A percentile compares a stretch with the other conserved stretches of the same genome.
These are phyloP conservation scores for Podaxis sp. DNA, from an alignment of 768 basidiomycete genomes.

Conservation along the genomic window DNA sequence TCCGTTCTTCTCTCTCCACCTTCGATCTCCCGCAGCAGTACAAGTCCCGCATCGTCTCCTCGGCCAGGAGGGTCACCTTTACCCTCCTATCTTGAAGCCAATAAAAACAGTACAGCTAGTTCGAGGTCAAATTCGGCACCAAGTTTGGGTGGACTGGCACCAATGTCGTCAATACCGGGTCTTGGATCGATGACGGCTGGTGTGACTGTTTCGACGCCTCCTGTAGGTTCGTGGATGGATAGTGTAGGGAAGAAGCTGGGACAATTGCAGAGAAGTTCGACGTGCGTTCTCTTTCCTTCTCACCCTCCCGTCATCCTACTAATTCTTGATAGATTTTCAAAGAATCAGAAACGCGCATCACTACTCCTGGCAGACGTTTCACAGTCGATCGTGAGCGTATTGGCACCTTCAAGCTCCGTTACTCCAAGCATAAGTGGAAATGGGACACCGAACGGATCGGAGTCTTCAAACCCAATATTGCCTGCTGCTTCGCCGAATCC, in stretches of 20 bases:
- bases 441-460: background rate
- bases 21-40: background rate
- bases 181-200: slow-evolving; percentile 30
- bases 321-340: slow-evolving; percentile 48
- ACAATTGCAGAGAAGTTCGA: slow-evolving; percentile 50
- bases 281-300: slow-evolving; percentile 38
- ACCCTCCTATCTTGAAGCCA: background rate
- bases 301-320: background rate
- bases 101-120: background rate
- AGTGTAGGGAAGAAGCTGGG: slow-evolving; percentile 61
- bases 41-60: background rate
- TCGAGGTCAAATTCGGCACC: slow-evolving; percentile 14
- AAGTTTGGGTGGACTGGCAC: slow-evolving; percentile 24
- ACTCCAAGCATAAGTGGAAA: background rate
- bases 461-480: slow-evolving; percentile 5
- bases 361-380: slow-evolving; percentile 65
- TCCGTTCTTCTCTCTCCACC: slow-evolving; percentile 15
- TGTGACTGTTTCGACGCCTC: slow-evolving; percentile 16
- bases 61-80: background rate
- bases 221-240: slow-evolving; percentile 47
- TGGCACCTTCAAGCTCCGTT: slow-evolving; percentile 25
- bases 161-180: slow-evolving; percentile 39
- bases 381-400: slow-evolving; percentile 47
- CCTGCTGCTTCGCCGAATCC: slow-evolving; percentile 15
- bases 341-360: slow-evolving; percentile 68